Conservation (phyloP, 2,329 filamentous ascomycete genomes). For the Karstenula rhodostoma region DNA sequence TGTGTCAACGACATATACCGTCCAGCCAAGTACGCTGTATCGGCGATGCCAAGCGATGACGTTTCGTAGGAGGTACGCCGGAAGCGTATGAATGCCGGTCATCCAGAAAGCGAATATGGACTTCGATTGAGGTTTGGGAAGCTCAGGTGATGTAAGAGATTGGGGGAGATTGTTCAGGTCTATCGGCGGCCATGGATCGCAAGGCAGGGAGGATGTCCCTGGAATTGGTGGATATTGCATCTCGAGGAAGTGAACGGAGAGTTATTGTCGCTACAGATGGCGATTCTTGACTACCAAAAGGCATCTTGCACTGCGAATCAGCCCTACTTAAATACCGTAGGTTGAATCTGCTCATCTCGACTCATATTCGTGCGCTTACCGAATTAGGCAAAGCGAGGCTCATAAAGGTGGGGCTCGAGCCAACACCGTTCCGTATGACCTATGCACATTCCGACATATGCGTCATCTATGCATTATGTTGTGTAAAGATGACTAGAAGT, state of each 20-base stretch:
- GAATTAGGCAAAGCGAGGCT: not conserved
- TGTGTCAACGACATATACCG: conserved; percentile 60
- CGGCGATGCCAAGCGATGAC: conserved; percentile 63
- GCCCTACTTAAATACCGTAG: too few species aligned
- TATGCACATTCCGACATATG: too few species aligned
- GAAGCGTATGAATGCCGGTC: conserved; percentile 58
- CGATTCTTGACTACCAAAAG: not conserved
- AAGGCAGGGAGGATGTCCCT: conserved; percentile 15
- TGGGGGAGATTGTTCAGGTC: conserved; percentile 14
- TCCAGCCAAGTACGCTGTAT: conserved; percentile 62
- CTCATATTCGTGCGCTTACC: conserved; percentile 3
- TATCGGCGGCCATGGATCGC: conserved; percentile 13
- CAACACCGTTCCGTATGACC: too few species aligned
- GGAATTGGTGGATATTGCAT: conserved; percentile 29
- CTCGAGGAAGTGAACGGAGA: not conserved
- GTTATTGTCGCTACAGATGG: not conserved
- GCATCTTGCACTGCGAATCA: too few species aligned
- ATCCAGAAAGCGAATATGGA: conserved; percentile 70
- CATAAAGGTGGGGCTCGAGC: not conserved
- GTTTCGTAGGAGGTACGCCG: conserved; percentile 62
- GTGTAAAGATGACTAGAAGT: too few species aligned
- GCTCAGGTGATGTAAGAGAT: conserved; percentile 31
- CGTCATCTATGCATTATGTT: too few species aligned
- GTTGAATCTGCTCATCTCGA: conserved; percentile 1
- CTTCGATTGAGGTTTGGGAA: conserved; percentile 55